phyloP scores from a whole-genome alignment of 352 stramenopile genomes.

The Phytophthora boehmeriae region DNA sequence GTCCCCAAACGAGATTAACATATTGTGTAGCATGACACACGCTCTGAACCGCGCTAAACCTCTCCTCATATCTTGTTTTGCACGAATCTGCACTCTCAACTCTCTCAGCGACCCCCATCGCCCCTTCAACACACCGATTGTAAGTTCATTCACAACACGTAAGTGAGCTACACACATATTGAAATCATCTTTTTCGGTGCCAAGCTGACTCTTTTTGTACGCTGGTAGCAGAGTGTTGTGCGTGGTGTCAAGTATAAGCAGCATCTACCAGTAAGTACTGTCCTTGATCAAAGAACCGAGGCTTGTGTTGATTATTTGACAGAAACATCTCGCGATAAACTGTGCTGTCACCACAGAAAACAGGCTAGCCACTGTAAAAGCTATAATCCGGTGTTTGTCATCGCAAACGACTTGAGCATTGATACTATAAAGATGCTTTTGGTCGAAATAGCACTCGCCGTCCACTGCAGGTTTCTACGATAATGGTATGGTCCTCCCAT shows the following conservation, averaged over 20 bases:
- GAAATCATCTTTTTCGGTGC: neutral
- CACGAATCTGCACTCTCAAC: neutral
- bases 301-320: neutral
- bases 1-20: neutral
- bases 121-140: neutral
- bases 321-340: neutral
- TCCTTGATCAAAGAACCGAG: neutral
- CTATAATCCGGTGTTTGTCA: neutral
- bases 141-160: neutral
- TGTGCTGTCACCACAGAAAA: neutral
- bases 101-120: neutral
- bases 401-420: too few species aligned
- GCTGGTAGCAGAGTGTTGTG: neutral
- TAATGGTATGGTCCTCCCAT: neutral
- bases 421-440: neutral
- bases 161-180: neutral
- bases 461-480: neutral
- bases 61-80: neutral
- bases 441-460: neutral
- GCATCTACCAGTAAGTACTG: neutral
- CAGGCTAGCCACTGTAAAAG: constrained; percentile 1
- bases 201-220: constrained; percentile 2
- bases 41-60: neutral
- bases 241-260: neutral
- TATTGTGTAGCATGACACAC: neutral